Percentiles rank a stretch among this genome's conserved stretches.
Evolutionary conservation across 1,284 basidiomycete species (phyloP).

Genomic region (Phellinidium pouzarii): DNA sequence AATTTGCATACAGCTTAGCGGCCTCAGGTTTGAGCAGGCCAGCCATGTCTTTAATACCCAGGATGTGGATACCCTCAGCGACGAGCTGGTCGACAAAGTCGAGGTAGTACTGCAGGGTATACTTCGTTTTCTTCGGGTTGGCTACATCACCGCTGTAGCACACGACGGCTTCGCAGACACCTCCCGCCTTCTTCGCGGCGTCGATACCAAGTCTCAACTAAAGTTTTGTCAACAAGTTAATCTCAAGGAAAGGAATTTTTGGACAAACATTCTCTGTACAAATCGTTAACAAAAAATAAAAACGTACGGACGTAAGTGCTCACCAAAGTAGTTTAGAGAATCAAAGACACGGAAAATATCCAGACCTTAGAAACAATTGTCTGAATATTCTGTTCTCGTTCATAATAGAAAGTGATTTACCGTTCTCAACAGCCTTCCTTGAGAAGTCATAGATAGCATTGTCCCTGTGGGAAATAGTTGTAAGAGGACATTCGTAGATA

Average conservation of each 20-base stretch:
- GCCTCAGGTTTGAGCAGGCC: constrained; percentile 95
- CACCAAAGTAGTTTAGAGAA: constrained; percentile 96
- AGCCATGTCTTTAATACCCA: constrained; percentile 99
- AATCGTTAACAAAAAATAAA: constrained; percentile 11
- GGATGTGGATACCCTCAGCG: constrained; percentile 91
- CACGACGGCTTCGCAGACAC: constrained; percentile 95
- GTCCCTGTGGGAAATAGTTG: constrained; percentile 49
- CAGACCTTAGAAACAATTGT: constrained; percentile 33
- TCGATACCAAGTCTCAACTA: constrained; percentile 96
- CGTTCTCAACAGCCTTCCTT: constrained; percentile 97
- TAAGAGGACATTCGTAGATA: neutral
- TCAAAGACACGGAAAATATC: constrained; percentile 99
- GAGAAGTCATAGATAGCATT: constrained; percentile 99
- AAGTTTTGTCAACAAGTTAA: neutral
- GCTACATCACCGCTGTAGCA: constrained; percentile 99
- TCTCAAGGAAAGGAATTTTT: neutral
- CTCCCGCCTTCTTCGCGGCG: constrained; percentile 98
- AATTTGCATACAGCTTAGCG: constrained; percentile 66
- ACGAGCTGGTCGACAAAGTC: constrained; percentile 95
- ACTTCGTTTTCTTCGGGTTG: constrained; percentile 93
- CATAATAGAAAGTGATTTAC: constrained; percentile 28
- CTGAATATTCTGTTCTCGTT: neutral
- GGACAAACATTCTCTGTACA: constrained; percentile 53
- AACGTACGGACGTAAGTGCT: constrained; percentile 25
- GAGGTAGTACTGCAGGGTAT: constrained; percentile 97